Conservation (phyloP, 306 rosid species). For the Gastrolobium villosum region DNA sequence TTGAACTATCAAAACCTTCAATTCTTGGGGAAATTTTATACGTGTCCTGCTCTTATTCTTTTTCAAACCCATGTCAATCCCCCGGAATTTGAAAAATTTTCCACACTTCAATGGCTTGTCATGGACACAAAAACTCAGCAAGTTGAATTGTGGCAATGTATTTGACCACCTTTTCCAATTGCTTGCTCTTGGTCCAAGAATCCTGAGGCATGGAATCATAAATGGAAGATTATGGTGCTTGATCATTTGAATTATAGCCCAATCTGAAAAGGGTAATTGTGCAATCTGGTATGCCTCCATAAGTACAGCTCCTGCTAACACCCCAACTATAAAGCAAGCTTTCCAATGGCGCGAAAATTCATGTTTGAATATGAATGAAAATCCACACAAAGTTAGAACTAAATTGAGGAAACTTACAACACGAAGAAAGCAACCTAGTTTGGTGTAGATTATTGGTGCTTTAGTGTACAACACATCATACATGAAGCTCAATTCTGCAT, state of each 20-base stretch:
- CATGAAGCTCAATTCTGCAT: conserved; percentile 73
- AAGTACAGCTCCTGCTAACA: conserved; percentile 60
- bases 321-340: conserved; percentile 50
- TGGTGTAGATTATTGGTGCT: conserved; percentile 63
- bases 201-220: conserved; percentile 49
- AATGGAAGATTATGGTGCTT: conserved; percentile 54
- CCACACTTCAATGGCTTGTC: conserved; percentile 53
- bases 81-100: conserved; percentile 47
- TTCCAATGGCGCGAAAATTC: conserved; percentile 40
- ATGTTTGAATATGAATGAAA: conserved; percentile 45
- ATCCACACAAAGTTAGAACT: conserved; percentile 52
- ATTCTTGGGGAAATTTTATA: conserved; percentile 40
- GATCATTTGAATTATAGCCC: conserved; percentile 68
- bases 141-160: conserved; percentile 67
- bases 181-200: conserved; percentile 54
- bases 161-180: conserved; percentile 74
- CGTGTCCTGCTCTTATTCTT: conserved; percentile 48
- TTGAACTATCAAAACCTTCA: conserved; percentile 57
- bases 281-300: conserved; percentile 70
- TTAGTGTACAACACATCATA: conserved; percentile 79
- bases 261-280: conserved; percentile 64
- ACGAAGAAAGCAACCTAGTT: conserved; percentile 63
- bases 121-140: conserved; percentile 62
- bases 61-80: conserved; percentile 51
- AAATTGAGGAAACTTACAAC: conserved; percentile 53